Base-by-base conservation (phyloP, 164 flowering plant species). In the Vitis vinifera region DNA sequence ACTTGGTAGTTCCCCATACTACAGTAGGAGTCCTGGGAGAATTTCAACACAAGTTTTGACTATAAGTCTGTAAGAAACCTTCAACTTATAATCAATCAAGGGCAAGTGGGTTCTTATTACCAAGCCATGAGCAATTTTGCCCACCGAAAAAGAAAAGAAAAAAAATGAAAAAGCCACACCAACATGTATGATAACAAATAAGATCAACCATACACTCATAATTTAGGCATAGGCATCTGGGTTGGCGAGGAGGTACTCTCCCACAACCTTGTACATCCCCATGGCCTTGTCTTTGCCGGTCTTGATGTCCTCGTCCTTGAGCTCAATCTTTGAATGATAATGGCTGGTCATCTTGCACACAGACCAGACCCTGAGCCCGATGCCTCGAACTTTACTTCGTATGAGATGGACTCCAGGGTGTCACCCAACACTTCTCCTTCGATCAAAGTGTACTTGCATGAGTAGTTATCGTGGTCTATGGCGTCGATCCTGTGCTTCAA, bases 401-500 rank as follows among this genome's bases (percentile, higher is more conserved):
- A 67, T 37, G n/a, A 57, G n/a, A 73, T 57, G 1, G 52, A 62
- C 7, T 67, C 66, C 12, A 73, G 16, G n/a, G 29, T 47, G 53
- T 62, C 67, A 3, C 31, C 50, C 17, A 55, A 44, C 13, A 56
- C 61, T 7, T 73, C 76, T 3, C 62, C 70, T 61, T 67, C 76
- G 31, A 73, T 61, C 55, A 62, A 15, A 3, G 63, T 47, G 63
- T 67, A 73, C 51, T 68, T 73, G 67, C 67, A 61, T 17, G n/a
- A 27, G 13, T 16, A 73, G 16, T 68, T 68, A 11, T 67, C 71
- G 9, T 12, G 27, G 51, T 62, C 71, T 4, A 67, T 4, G 1
- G 14, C 71, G 13, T 73, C 76, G 15, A 73, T 31, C 51, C 68
- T 44, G 47, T 67, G 51, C 71, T 67, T 67, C 71, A 63, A 16